Evolutionary conservation across 2,329 filamentous ascomycete genomes (phyloP).

Genomic region (Xylariaceae sp.): DNA sequence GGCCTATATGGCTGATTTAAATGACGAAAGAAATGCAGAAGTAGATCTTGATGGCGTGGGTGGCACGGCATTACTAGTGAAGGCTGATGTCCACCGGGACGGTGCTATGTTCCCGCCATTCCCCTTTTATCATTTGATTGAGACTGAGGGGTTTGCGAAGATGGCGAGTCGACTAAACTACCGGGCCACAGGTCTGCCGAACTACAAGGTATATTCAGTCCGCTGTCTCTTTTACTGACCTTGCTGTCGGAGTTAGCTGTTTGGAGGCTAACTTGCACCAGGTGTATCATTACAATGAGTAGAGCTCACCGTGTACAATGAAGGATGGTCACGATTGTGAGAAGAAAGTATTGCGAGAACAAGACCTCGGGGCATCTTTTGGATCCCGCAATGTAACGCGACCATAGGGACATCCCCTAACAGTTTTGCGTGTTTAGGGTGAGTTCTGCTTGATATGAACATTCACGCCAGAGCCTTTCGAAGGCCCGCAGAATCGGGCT

Average conservation of each 20-base stretch:
- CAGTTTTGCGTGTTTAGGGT: too few species aligned
- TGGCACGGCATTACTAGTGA: constrained; percentile 86
- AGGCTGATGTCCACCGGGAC: constrained; percentile 93
- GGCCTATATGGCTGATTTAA: constrained; percentile 68
- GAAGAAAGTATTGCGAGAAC: too few species aligned
- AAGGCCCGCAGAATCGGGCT: not conserved
- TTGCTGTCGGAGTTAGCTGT: too few species aligned
- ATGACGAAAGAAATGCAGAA: constrained; percentile 56
- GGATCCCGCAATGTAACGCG: too few species aligned
- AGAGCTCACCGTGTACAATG: constrained; percentile 28
- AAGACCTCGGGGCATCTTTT: too few species aligned
- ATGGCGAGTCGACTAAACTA: constrained; percentile 91
- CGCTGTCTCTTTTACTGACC: not conserved
- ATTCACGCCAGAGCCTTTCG: not conserved
- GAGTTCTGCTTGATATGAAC: not conserved
- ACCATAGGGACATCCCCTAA: too few species aligned
- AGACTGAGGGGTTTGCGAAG: constrained; percentile 96
- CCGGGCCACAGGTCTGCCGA: constrained; percentile 82
- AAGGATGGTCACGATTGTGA: too few species aligned
- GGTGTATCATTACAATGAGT: constrained; percentile 91
- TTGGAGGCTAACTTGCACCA: constrained; percentile 30
- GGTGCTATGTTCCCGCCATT: constrained; percentile 99
- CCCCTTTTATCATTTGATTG: constrained; percentile 92
- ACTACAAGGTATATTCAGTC: constrained; percentile 76
- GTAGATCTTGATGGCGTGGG: constrained; percentile 88